phyloP scores from a whole-genome alignment of 805 yeast species.

The Wickerhamomyces pijperi region DNA sequence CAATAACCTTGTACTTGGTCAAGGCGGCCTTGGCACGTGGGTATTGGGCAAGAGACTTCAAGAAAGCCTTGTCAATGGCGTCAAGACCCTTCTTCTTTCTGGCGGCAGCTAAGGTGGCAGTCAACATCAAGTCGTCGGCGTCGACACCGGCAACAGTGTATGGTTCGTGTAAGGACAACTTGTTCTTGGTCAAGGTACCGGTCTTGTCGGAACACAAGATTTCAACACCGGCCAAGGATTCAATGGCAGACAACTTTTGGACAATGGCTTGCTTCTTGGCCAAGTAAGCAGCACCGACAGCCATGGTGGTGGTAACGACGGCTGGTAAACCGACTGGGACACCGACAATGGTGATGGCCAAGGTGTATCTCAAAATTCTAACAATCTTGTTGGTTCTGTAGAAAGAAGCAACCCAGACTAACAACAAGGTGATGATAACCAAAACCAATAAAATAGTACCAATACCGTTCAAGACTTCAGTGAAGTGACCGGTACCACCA shows the following conservation, averaged over 20 bases:
- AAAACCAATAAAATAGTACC: conserved; percentile 86
- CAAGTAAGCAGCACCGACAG: conserved; percentile 98
- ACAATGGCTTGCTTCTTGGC: conserved; percentile 97
- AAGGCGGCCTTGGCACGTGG: conserved; percentile 91
- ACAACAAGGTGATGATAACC: conserved; percentile 76
- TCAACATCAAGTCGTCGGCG: conserved; percentile 90
- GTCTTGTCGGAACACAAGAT: conserved; percentile 96
- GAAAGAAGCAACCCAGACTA: conserved; percentile 91
- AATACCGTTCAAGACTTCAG: conserved; percentile 95
- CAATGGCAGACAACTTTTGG: conserved; percentile 93
- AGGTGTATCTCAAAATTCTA: conserved; percentile 78
- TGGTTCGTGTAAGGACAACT: conserved; percentile 91
- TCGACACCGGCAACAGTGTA: conserved; percentile 97
- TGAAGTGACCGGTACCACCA: conserved; percentile 90
- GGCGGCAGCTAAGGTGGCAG: conserved; percentile 96
- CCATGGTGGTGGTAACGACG: conserved; percentile 97
- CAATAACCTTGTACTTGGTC: conserved; percentile 87
- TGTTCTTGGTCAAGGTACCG: conserved; percentile 96
- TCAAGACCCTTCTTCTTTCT: conserved; percentile 97
- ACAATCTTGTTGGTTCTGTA: conserved; percentile 86
- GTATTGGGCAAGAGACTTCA: conserved; percentile 76
- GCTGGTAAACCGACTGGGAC: conserved; percentile 99
- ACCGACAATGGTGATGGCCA: conserved; percentile 94
- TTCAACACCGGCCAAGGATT: conserved; percentile 95
- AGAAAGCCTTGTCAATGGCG: conserved; percentile 94